Evolutionary conservation across 805 yeast genomes (phyloP).

Genomic region (Wickerhamiella azymoides): DNA sequence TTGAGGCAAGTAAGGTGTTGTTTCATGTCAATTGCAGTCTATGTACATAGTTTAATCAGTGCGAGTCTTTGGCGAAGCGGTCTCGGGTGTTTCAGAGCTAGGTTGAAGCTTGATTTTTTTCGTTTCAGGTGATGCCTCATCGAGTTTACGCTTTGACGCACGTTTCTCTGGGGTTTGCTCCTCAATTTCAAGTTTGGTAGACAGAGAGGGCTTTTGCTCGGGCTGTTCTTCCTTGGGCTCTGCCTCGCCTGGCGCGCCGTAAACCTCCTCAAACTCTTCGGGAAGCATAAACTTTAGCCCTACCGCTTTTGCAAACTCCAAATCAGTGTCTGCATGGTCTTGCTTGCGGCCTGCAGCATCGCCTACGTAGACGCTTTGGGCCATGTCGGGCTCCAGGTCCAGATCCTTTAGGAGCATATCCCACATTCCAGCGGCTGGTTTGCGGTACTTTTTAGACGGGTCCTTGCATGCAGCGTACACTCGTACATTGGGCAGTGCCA

Average conservation of each 20-base stretch:
- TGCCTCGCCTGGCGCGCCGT: background rate
- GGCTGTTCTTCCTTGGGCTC: too few relatives aligned
- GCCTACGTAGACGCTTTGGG: slow-evolving; percentile 59
- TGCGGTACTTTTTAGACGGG: slow-evolving; percentile 28
- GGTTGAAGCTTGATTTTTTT: too few relatives aligned
- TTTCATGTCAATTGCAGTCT: too few relatives aligned
- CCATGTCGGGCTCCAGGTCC: slow-evolving; percentile 27
- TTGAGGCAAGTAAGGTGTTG: too few relatives aligned
- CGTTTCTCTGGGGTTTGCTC: too few relatives aligned
- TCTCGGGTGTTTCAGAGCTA: too few relatives aligned
- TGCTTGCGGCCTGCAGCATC: slow-evolving; percentile 83
- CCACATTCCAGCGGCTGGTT: slow-evolving; percentile 77
- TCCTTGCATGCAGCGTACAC: slow-evolving; percentile 20
- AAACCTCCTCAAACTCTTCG: slow-evolving; percentile 35
- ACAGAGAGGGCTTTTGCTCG: too few relatives aligned
- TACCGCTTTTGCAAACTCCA: slow-evolving; percentile 45
- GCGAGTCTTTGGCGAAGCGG: too few relatives aligned
- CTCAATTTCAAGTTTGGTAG: too few relatives aligned
- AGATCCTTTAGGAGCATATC: slow-evolving; percentile 34
- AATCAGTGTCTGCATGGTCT: slow-evolving; percentile 76
- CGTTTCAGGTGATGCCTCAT: too few relatives aligned
- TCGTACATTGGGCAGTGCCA: slow-evolving; percentile 28
- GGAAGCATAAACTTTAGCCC: slow-evolving; percentile 52
- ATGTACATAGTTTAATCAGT: too few relatives aligned
- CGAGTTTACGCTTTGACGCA: too few relatives aligned